Evolutionary conservation across 306 rosid genomes (phyloP), one percentile per base, ranked within the genome.

Genomic region (Vigna nakashimae): DNA sequence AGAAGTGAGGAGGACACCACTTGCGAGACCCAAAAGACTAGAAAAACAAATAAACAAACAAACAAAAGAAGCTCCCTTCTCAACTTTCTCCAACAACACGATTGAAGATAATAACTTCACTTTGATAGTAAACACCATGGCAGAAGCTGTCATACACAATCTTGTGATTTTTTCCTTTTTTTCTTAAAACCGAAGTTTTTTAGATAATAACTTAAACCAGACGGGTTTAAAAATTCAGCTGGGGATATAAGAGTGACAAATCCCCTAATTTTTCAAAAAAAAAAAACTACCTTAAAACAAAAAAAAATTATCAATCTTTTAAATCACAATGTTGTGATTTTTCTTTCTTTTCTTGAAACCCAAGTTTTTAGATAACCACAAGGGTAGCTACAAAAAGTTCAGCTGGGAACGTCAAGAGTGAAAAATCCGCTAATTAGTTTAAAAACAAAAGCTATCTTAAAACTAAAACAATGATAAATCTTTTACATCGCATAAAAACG

Each of bases 401-500:
- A 68, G 26, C 6, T 15, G n/a, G 38, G 17, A 20, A 28, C 38
- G 17, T 9, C n/a, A 9, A 20, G 28, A 13, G 22, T 30, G 48
- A 68, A n/a, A 63, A 69, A 55, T 40, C 67, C 52, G 28, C 38
- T 66, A 5, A 2, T 10, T 57, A 30, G 4, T 4, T 2, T 17
- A 0, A 17, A 2, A 26, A 60, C 3, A 62, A 2, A 62, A 6
- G 34, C 6, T 13, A 12, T 12, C 32, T 30, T 26, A 28, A 28
- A 60, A 28, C 20, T 5, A 30, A 12, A 62, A 62, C 67, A 30
- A 51, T 63, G 28, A 81, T 2, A 9, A 64, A 70, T 28, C 63
- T 14, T 70, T 55, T n/a, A 20, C 38, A 77, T 48, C 20, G 53
- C 4, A 55, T 11, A 2, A 55, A 71, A 64, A 64, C 7, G 17